A percentile compares a stretch with the other conserved stretches of the same genome.
These are phyloP conservation scores for Didymella sp. DNA, from an alignment of 2,329 filamentous ascomycete genomes.

Conservation along the genomic window DNA sequence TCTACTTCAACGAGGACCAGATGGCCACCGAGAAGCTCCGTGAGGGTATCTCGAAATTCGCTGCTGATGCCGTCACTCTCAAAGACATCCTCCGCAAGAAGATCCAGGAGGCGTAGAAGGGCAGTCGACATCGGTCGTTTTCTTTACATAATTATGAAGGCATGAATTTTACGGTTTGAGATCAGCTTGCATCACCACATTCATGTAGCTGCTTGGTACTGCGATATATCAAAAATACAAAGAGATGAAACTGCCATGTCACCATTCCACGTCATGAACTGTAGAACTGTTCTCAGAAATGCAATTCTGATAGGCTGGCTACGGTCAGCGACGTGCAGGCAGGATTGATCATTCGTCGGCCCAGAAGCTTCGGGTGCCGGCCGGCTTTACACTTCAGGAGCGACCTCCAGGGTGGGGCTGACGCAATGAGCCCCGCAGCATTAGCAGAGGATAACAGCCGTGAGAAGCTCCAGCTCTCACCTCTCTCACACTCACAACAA, in stretches of 20 bases:
- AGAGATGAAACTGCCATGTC: constrained; percentile 16
- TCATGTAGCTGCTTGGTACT: constrained; percentile 21
- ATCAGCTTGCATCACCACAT: constrained; percentile 18
- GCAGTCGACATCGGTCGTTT: constrained; percentile 35
- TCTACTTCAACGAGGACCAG: constrained; percentile 99
- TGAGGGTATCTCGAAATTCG: constrained; percentile 99
- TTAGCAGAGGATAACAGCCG: constrained; percentile 15
- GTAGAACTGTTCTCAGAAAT: neutral
- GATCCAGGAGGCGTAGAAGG: constrained; percentile 60
- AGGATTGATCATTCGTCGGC: constrained; percentile 43
- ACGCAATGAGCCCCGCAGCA: constrained; percentile 38
- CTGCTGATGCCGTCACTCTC: constrained; percentile 90
- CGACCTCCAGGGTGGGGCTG: constrained; percentile 26
- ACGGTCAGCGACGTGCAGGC: constrained; percentile 17
- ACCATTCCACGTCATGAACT: constrained; percentile 2
- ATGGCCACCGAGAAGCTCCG: constrained; percentile 99
- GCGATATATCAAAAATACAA: constrained; percentile 30
- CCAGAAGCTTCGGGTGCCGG: constrained; percentile 17
- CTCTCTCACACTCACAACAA: constrained; percentile 19
- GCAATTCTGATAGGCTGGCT: constrained; percentile 16
- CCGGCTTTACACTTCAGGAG: constrained; percentile 19
- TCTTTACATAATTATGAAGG: constrained; percentile 24
- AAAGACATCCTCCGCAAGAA: constrained; percentile 92
- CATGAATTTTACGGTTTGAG: constrained; percentile 33
- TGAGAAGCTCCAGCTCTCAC: constrained; percentile 37